Evolutionary conservation across 2,329 filamentous ascomycete species (phyloP), one percentile per base, ranked within the genome.

Genomic region (Leptoxyphium fumago): DNA sequence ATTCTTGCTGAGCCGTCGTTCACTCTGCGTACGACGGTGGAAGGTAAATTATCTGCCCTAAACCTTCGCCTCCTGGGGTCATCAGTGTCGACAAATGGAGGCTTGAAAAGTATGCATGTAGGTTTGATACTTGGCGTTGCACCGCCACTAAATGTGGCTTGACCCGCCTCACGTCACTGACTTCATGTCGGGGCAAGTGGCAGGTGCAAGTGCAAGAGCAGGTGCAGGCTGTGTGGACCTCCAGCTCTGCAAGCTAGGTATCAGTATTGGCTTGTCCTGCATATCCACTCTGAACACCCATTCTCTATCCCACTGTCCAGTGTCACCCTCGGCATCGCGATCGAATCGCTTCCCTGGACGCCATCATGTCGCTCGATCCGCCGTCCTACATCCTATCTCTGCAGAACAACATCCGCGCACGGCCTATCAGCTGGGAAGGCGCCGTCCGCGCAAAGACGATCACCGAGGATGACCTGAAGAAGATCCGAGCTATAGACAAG

Each of bases 381-480:
- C 88, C 88, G 47, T 84, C 84, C 47, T 95, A 95, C 66, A 76
- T 84, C 52, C 74, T 78, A 61, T 89, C 86, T 54, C 75, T 95
- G 55, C 88, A 94, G 71, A 93, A 85, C 77, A 96, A 96, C 73
- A 94, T 96, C 64, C 85, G 91, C 61, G 83, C 85, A 61, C 79
- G 91, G 54, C 88, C 88, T 52, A 94, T 98, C 67, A 88, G 89
- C 46, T 98, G 91, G 91, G 89, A 96, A 66, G 89, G 89, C 57
- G 88, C 89, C 57, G 86, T 94, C 53, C 79, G 91, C 64, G 86
- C 86, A 55, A 86, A 88, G 64, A 91, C 86, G 59, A 84, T 98
- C 66, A 94, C 84, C 46, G 89, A 96, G 55, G 81, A 84, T 54
- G 89, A 98, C 66, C 77, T 95, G 55, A 84, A 83, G 70, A 89